These are phyloP conservation scores for Moesziomyces antarcticus DNA, from an alignment of 1,284 basidiomycete species.

Conservation along the genomic window DNA sequence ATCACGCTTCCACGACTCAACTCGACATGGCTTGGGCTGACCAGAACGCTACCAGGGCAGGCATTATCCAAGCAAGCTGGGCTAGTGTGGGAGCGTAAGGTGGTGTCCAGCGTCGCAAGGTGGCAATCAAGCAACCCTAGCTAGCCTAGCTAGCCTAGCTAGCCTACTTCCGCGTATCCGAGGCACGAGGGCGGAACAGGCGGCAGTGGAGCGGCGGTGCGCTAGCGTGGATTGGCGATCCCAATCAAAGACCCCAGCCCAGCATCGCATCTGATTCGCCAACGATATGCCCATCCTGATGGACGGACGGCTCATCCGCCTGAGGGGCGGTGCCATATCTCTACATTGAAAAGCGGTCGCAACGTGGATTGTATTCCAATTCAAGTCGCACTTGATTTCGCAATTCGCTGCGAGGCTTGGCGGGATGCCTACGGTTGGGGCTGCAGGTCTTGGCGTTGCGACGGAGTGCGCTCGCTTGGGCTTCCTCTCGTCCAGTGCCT, in stretches of 20 bases:
- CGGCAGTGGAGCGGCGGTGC: slow-evolving; percentile 16
- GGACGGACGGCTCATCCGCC: too few relatives aligned
- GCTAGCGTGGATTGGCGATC: neutral
- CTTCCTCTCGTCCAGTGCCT: slow-evolving; percentile 27
- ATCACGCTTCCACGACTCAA: too few relatives aligned
- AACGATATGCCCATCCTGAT: neutral
- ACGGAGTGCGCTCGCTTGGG: neutral
- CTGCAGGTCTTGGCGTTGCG: slow-evolving; percentile 38
- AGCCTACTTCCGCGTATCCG: neutral
- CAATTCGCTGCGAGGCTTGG: slow-evolving; percentile 24
- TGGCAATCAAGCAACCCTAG: neutral
- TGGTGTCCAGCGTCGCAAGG: too few relatives aligned
- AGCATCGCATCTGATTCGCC: neutral
- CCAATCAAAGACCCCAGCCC: too few relatives aligned
- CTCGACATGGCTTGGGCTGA: too few relatives aligned
- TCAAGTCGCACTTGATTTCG: neutral
- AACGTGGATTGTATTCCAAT: neutral
- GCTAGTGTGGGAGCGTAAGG: too few relatives aligned
- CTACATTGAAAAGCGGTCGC: too few relatives aligned
- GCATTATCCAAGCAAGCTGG: too few relatives aligned
- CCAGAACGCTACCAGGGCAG: too few relatives aligned
- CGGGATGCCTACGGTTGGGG: slow-evolving; percentile 37
- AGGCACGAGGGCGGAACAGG: slow-evolving; percentile 31
- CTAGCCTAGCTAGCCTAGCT: neutral
- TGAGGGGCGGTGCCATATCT: too few relatives aligned